These are phyloP conservation scores for Lachnellula hyalina DNA, from an alignment of 2,329 filamentous ascomycete genomes.

Conservation along the genomic window DNA sequence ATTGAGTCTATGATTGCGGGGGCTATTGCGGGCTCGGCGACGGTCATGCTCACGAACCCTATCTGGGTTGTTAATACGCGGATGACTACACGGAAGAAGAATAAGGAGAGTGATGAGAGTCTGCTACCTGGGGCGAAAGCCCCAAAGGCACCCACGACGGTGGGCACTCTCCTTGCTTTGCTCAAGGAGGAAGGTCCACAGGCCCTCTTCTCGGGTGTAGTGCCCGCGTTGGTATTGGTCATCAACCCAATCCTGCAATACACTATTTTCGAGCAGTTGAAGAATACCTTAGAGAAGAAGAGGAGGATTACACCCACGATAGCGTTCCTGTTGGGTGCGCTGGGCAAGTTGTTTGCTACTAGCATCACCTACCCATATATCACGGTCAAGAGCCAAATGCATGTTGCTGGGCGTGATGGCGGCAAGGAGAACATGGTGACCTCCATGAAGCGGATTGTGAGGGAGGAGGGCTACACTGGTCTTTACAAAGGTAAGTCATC, in stretches of 20 bases:
- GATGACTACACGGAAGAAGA: slow-evolving; percentile 81
- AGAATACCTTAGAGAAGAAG: slow-evolving; percentile 78
- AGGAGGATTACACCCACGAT: slow-evolving; percentile 73
- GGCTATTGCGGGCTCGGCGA: slow-evolving; percentile 87
- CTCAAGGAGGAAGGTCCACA: slow-evolving; percentile 77
- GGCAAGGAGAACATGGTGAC: slow-evolving; percentile 75
- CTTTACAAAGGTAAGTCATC: slow-evolving; percentile 75
- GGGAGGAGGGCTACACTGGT: slow-evolving; percentile 84
- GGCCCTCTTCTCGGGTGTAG: slow-evolving; percentile 85
- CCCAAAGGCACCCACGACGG: slow-evolving; percentile 61
- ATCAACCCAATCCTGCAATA: slow-evolving; percentile 99
- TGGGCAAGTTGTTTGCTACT: slow-evolving; percentile 93
- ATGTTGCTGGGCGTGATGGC: slow-evolving; percentile 74
- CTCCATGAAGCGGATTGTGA: slow-evolving; percentile 72
- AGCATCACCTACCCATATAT: slow-evolving; percentile 97
- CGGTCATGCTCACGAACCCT: slow-evolving; percentile 92
- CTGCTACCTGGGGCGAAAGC: slow-evolving; percentile 37
- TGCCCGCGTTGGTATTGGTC: slow-evolving; percentile 88
- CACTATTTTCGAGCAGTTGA: slow-evolving; percentile 97
- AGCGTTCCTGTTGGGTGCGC: slow-evolving; percentile 83
- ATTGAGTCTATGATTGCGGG: slow-evolving; percentile 93
- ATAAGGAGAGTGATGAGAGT: slow-evolving; percentile 39
- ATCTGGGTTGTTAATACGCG: slow-evolving; percentile 99
- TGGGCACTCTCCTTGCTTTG: slow-evolving; percentile 75
- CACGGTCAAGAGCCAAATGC: slow-evolving; percentile 96